Evolutionary conservation across 129 eudicot genomes (phyloP), one percentile per base, ranked within the genome.

Genomic region (Arctium minus): DNA sequence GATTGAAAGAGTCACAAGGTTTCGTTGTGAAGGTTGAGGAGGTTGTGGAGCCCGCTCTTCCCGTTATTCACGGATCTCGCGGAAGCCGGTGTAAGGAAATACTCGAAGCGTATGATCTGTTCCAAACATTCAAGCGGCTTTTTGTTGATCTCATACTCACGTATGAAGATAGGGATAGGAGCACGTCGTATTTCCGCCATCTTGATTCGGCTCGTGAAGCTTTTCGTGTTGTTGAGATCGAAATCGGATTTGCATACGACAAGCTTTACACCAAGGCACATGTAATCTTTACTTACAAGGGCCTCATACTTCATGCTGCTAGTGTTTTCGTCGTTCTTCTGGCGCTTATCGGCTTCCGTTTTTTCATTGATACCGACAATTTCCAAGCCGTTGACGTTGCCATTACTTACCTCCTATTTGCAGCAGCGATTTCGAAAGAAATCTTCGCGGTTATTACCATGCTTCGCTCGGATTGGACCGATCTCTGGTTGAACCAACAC

Each of bases 191-290:
- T 76, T 86, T 86, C 67, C 69, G 33, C 22, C 13, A 3, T 6
- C 86, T 82, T 32, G 31, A 17, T 8, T 18, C 64, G 1, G 6
- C 81, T 0, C 70, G 39, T 12, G 46, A 70, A 11, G 92, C 92
- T 76, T 86, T 86, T 18, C 53, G 78, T 6, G 78, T 83, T 6
- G 56, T 88, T 68, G 89, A 86, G 78, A 76, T 88, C n/a, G 88
- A 88, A 75, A 85, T 83, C 50, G 91, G 93, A 69, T 89, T 91
- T 70, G 88, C 87, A 36, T 91, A 30, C 77, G 93, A 91, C 68
- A 75, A 81, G 90, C 82, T 91, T 78, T 87, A 87, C 85, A 89
- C 93, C 3, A 91, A 91, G 73, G 90, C 96, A 6, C 48, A 72
- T 3, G 79, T 84, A 22, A 79, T 88, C 8, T 91, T 85, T 78